Evolutionary conservation across 2,329 filamentous ascomycete species (phyloP), one percentile per base, ranked within the genome.

Genomic region (Pseudophaeomoniella oleicola): DNA sequence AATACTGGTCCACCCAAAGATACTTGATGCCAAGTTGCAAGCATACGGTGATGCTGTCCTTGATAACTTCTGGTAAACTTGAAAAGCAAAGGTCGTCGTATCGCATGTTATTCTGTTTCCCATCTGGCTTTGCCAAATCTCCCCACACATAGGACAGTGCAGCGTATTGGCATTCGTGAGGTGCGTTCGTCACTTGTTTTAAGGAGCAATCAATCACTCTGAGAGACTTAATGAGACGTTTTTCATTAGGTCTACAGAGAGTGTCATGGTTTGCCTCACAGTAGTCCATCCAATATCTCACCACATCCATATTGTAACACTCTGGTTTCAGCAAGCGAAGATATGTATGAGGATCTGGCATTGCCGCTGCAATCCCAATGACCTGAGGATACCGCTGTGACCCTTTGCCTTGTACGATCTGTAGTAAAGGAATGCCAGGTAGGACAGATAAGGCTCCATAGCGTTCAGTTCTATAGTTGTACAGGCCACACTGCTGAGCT

Each of bases 1-100:
- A 56, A 34, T 50, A 50, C 22, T 44, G 34, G 35, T 55, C 52
- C 6, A 55, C 40, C 51, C 52, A 55, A 1, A 56, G 35, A 34
- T 51, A 53, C 5, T 19, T 16, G 14, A 35, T 35, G 12, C 33
- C 33, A 35, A 35, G 33, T 17, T 19, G 5, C 19, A 13, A 9
- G 17, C 14, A 16, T 14, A 35, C 17, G n/a, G 13, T 13, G 16
- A 35, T 18, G 5, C 14, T 13, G 19, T 35, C 33, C 5, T 14
- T n/a, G 17, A 32, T 14, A 6, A 32, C 30, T 5, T n/a, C 13
- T 15, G 30, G 30, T 15, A 32, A 16, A 14, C 17, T 32, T n/a
- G n/a, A n/a, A n/a, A n/a, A n/a, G n/a, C n/a, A n/a, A n/a, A n/a
- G n/a, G n/a, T n/a, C n/a, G n/a, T n/a, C n/a, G n/a, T n/a, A n/a